phyloP scores from a whole-genome alignment of 805 yeast species.

The Suhomyces tanzawaensis region DNA sequence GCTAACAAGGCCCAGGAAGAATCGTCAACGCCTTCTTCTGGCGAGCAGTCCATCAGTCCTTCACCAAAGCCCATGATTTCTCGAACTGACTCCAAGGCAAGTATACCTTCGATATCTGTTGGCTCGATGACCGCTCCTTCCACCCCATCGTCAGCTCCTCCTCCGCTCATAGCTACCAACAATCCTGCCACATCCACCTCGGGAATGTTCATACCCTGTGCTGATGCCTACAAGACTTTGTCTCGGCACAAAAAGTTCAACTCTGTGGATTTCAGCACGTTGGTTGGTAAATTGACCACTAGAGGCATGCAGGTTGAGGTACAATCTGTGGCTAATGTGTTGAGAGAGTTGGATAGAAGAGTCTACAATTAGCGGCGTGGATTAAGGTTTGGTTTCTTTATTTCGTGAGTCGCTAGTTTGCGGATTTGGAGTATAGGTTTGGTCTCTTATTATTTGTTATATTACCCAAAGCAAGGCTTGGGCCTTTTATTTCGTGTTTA shows the following conservation, averaged over 20 bases:
- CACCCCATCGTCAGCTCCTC: conserved; percentile 18
- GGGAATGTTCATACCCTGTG: conserved; percentile 75
- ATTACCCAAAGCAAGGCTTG: too few species aligned
- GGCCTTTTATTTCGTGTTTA: too few species aligned
- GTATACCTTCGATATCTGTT: conserved; percentile 17
- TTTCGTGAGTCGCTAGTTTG: background rate
- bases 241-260: conserved; percentile 78
- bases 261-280: conserved; percentile 66
- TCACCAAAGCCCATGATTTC: conserved; percentile 10
- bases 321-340: conserved; percentile 81
- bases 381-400: background rate
- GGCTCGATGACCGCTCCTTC: conserved; percentile 13
- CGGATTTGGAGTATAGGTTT: background rate
- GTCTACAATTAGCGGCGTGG: conserved; percentile 46
- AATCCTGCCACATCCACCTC: conserved; percentile 14
- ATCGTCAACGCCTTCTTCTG: conserved; percentile 1
- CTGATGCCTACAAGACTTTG: conserved; percentile 86
- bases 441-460: too few species aligned
- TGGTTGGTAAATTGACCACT: conserved; percentile 74
- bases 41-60: background rate
- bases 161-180: conserved; percentile 11
- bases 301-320: conserved; percentile 90
- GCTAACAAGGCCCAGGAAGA: conserved; percentile 49
- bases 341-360: conserved; percentile 76
- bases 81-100: conserved; percentile 12